phyloP scores from a whole-genome alignment of 1,284 basidiomycete genomes.

The Exobasidium cylindrosporum region DNA sequence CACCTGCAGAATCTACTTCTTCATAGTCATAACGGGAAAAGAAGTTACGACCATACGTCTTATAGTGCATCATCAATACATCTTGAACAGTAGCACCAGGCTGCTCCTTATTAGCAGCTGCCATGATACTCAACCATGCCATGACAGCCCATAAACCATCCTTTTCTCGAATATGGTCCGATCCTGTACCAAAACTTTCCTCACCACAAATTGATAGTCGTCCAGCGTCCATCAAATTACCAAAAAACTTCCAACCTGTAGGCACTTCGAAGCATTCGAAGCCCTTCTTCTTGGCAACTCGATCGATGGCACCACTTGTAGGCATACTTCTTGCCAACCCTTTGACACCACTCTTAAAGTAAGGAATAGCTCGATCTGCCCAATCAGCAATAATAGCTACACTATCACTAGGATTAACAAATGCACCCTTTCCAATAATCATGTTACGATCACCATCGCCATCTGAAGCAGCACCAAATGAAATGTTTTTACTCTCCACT shows the following conservation, averaged over 20 bases:
- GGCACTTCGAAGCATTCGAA: slow-evolving; percentile 93
- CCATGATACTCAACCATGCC: slow-evolving; percentile 96
- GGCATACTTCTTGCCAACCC: slow-evolving; percentile 96
- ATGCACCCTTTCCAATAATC: slow-evolving; percentile 97
- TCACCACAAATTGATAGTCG: slow-evolving; percentile 96
- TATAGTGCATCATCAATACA: slow-evolving; percentile 77
- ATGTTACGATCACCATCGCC: slow-evolving; percentile 98
- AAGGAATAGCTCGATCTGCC: slow-evolving; percentile 86
- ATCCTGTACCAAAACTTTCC: slow-evolving; percentile 98
- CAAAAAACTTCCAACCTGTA: slow-evolving; percentile 99
- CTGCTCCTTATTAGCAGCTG: slow-evolving; percentile 76
- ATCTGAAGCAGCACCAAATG: slow-evolving; percentile 93
- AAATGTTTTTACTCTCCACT: slow-evolving; percentile 81
- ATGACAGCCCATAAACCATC: slow-evolving; percentile 97
- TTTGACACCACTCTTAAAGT: slow-evolving; percentile 93
- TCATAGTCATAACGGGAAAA: slow-evolving; percentile 98
- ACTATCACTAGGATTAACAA: slow-evolving; percentile 94
- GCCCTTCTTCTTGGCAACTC: slow-evolving; percentile 91
- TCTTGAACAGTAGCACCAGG: slow-evolving; percentile 46
- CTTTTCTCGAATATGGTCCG: slow-evolving; percentile 98
- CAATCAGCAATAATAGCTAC: slow-evolving; percentile 99
- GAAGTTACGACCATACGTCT: slow-evolving; percentile 91
- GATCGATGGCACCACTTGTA: slow-evolving; percentile 92
- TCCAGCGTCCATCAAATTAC: slow-evolving; percentile 98
- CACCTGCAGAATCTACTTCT: slow-evolving; percentile 87